Evolutionary conservation across 495 filamentous ascomycete genomes (phyloP).

Genomic region (Penicillium longicatenatum): DNA sequence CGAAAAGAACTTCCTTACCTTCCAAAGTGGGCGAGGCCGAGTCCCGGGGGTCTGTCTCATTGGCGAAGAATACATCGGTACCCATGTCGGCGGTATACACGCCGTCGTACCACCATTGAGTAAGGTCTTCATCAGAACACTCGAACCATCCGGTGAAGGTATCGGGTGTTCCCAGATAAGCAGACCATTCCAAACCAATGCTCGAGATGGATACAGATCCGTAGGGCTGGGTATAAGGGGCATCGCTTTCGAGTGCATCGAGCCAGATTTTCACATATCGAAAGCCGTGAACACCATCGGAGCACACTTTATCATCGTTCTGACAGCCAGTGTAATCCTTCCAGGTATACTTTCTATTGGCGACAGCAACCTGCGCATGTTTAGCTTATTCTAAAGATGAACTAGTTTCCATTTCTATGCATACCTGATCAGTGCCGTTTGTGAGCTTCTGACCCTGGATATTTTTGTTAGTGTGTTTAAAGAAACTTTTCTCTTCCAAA

Average conservation of each 20-base stretch:
- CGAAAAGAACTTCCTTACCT: slow-evolving; percentile 44
- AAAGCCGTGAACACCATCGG: slow-evolving; percentile 51
- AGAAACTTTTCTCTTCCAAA: neutral
- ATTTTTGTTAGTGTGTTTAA: neutral
- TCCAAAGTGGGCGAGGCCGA: slow-evolving; percentile 37
- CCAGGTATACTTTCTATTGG: slow-evolving; percentile 40
- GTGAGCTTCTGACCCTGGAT: slow-evolving; percentile 10
- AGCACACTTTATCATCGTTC: slow-evolving; percentile 40
- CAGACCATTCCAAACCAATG: slow-evolving; percentile 40
- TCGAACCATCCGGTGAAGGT: slow-evolving; percentile 51
- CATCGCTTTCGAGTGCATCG: slow-evolving; percentile 39
- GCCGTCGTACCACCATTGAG: slow-evolving; percentile 51
- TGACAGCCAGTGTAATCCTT: slow-evolving; percentile 41
- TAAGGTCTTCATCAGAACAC: slow-evolving; percentile 46
- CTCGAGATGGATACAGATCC: slow-evolving; percentile 39
- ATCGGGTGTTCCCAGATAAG: slow-evolving; percentile 43
- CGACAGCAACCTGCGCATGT: slow-evolving; percentile 35
- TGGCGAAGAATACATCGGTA: slow-evolving; percentile 38
- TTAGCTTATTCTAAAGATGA: neutral
- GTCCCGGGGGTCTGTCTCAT: slow-evolving; percentile 40
- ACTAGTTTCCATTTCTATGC: neutral
- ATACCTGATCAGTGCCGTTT: slow-evolving; percentile 18
- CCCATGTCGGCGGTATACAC: slow-evolving; percentile 49
- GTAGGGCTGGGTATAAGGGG: slow-evolving; percentile 39
- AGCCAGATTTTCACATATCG: slow-evolving; percentile 48